phyloP scores from a whole-genome alignment of 768 basidiomycete species.

The Agrocybe praecox region DNA sequence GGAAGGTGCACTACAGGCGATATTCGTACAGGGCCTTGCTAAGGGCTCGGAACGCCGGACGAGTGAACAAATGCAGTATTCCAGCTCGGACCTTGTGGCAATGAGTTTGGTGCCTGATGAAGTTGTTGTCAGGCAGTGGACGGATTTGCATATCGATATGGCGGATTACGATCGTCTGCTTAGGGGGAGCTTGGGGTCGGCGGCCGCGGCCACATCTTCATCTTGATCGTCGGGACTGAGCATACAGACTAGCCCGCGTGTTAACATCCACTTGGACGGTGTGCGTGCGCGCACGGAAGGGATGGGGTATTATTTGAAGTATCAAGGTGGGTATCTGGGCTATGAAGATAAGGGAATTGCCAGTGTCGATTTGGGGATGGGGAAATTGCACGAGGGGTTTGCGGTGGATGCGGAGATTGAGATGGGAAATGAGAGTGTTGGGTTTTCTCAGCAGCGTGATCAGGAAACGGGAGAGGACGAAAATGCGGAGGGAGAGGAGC shows the following conservation, averaged over 20 bases:
- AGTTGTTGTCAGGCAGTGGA: constrained; percentile 34
- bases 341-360: constrained; percentile 42
- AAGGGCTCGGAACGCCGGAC: constrained; percentile 1
- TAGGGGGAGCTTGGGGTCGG: neutral
- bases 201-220: neutral
- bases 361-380: constrained; percentile 34
- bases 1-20: constrained; percentile 32
- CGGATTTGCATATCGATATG: constrained; percentile 37
- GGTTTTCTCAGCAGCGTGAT: neutral
- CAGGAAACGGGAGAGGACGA: neutral
- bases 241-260: constrained; percentile 23
- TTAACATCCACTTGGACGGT: constrained; percentile 35
- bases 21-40: constrained; percentile 27
- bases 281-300: constrained; percentile 32
- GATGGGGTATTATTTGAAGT: constrained; percentile 40
- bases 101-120: constrained; percentile 35
- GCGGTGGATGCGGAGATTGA: constrained; percentile 32
- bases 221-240: constrained; percentile 2
- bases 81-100: constrained; percentile 16
- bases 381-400: constrained; percentile 23
- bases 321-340: constrained; percentile 24
- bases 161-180: constrained; percentile 6
- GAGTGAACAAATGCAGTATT: neutral
- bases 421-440: constrained; percentile 19
- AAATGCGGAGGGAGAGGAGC: neutral